phyloP scores from a whole-genome alignment of 2,329 filamentous ascomycete genomes.

The Cytospora chrysosperma region DNA sequence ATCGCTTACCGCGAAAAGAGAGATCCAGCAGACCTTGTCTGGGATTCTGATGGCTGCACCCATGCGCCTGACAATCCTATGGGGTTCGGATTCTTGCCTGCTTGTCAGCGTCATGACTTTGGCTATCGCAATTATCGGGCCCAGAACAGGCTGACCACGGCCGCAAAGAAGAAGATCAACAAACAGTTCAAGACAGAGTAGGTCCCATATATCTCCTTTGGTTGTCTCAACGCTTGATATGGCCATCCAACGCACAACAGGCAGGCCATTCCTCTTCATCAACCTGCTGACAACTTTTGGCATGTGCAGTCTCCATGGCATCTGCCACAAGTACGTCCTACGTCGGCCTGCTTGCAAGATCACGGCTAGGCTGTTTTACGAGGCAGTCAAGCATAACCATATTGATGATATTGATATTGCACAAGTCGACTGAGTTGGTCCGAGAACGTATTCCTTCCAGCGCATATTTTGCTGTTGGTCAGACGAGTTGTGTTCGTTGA shows the following conservation, averaged over 20 bases:
- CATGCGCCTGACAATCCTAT: slow-evolving; percentile 44
- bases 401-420: not conserved
- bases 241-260: not conserved
- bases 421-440: not conserved
- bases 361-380: not conserved
- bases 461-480: not conserved
- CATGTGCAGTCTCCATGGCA: not conserved
- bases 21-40: slow-evolving; percentile 41
- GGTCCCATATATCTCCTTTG: slow-evolving; percentile 17
- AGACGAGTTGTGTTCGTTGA: too few relatives aligned
- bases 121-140: slow-evolving; percentile 53
- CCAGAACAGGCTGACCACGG: slow-evolving; percentile 47
- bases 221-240: not conserved
- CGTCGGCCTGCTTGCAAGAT: not conserved
- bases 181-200: slow-evolving; percentile 48
- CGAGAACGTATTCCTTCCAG: not conserved
- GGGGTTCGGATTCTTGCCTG: slow-evolving; percentile 43
- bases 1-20: slow-evolving; percentile 38
- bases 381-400: not conserved
- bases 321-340: not conserved
- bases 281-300: not conserved
- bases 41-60: slow-evolving; percentile 44
- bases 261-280: not conserved
- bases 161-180: slow-evolving; percentile 46
- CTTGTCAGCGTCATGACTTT: slow-evolving; percentile 57